A percentile compares a stretch with the other conserved stretches of the same genome.
These are phyloP conservation scores for Cercospora janseana DNA, from an alignment of 2,329 filamentous ascomycete genomes.

Conservation along the genomic window DNA sequence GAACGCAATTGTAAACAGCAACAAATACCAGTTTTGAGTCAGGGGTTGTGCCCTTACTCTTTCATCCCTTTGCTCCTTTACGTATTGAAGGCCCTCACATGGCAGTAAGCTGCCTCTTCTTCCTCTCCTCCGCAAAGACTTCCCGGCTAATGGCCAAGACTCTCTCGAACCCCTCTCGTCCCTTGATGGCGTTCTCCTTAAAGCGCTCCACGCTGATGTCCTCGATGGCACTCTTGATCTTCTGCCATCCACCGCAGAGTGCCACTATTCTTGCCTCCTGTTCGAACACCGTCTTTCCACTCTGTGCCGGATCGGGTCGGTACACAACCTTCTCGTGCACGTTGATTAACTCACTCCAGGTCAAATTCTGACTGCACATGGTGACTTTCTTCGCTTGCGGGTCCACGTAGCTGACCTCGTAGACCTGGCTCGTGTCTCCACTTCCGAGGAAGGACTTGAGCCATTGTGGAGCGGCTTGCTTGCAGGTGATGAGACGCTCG, in stretches of 20 bases:
- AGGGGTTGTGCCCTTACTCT: neutral
- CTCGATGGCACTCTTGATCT: conserved; percentile 94
- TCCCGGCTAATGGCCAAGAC: conserved; percentile 90
- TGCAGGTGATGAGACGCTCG: conserved; percentile 65
- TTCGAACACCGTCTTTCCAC: conserved; percentile 68
- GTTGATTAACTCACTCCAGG: conserved; percentile 83
- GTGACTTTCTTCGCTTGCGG: conserved; percentile 79
- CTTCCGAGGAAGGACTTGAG: conserved; percentile 76
- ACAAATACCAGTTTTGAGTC: neutral
- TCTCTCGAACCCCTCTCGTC: conserved; percentile 90
- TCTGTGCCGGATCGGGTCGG: conserved; percentile 16
- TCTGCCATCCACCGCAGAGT: conserved; percentile 93
- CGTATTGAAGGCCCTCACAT: conserved; percentile 9
- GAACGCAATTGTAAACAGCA: conserved; percentile 3
- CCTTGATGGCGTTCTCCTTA: conserved; percentile 84
- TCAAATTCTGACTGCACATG: conserved; percentile 95
- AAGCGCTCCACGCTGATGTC: conserved; percentile 86
- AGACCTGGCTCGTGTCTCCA: conserved; percentile 80
- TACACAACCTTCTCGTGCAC: conserved; percentile 81
- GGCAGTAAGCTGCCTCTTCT: conserved; percentile 45
- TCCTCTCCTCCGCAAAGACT: conserved; percentile 86
- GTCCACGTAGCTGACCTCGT: conserved; percentile 95
- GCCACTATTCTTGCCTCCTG: conserved; percentile 93
- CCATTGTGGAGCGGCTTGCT: conserved; percentile 72
- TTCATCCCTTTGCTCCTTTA: neutral